Percentiles rank a stretch among this genome's conserved stretches.
These are phyloP conservation scores for Somion occarium DNA, from an alignment of 1,284 basidiomycete genomes.

Conservation along the genomic window DNA sequence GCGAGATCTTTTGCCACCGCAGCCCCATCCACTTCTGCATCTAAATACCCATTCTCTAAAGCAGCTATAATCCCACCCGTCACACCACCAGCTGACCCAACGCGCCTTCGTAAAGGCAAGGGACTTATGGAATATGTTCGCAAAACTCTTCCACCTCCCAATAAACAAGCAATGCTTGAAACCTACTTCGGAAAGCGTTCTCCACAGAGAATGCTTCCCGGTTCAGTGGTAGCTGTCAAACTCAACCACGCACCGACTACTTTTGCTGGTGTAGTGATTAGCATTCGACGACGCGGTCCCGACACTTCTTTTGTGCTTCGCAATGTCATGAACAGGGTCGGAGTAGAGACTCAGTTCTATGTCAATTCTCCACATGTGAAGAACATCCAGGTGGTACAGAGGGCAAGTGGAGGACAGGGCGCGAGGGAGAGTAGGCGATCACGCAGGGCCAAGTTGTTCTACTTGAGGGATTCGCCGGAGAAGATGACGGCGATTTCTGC, in stretches of 20 bases:
- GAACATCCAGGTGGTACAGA: conserved; percentile 73
- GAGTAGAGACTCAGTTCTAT: conserved; percentile 89
- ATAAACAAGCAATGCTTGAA: conserved; percentile 62
- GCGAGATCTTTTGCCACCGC: conserved; percentile 42
- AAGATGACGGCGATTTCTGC: conserved; percentile 78
- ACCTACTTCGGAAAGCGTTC: conserved; percentile 70
- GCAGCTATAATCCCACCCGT: conserved; percentile 52
- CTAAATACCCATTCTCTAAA: conserved; percentile 72
- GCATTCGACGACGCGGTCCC: conserved; percentile 72
- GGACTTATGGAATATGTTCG: conserved; percentile 76
- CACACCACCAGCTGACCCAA: conserved; percentile 30
- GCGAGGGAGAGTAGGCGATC: conserved; percentile 48
- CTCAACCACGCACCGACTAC: conserved; percentile 66
- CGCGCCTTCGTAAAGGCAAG: conserved; percentile 59
- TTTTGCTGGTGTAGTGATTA: conserved; percentile 85
- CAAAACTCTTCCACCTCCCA: conserved; percentile 58
- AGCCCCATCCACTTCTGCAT: conserved; percentile 8
- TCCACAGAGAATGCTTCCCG: conserved; percentile 64
- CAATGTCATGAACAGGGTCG: conserved; percentile 85
- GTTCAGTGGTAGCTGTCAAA: conserved; percentile 77
- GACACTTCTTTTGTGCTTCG: conserved; percentile 82
- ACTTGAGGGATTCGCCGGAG: conserved; percentile 70
- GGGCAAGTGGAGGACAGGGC: conserved; percentile 32
- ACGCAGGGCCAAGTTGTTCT: conserved; percentile 74
- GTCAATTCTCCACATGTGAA: conserved; percentile 82